Evolutionary conservation across 1,284 basidiomycete genomes (phyloP).

Genomic region (Heterobasidion parviporum): DNA sequence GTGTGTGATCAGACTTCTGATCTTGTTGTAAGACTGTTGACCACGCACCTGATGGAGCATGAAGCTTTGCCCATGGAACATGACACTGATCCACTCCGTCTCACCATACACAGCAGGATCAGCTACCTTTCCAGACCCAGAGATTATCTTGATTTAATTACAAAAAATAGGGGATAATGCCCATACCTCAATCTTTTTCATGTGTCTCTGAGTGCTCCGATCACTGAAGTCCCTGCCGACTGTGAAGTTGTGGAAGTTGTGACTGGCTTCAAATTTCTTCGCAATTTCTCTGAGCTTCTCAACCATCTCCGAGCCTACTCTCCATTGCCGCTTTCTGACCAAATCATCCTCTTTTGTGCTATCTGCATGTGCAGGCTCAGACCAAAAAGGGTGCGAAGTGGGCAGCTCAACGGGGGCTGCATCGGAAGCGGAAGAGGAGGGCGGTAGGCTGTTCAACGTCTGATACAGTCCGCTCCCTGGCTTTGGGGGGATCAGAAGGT

Average conservation of each 20-base stretch:
- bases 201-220: constrained; percentile 72
- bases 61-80: constrained; percentile 96
- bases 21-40: neutral
- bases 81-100: constrained; percentile 92
- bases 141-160: neutral
- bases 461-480: constrained; percentile 60
- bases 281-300: constrained; percentile 49
- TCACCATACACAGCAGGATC: constrained; percentile 82
- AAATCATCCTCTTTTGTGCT: constrained; percentile 45
- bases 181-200: constrained; percentile 77
- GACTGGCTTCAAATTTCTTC: constrained; percentile 69
- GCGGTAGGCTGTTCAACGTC: constrained; percentile 26
- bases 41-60: constrained; percentile 88
- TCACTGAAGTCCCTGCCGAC: constrained; percentile 83
- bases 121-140: constrained; percentile 39
- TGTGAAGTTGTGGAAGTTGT: constrained; percentile 98
- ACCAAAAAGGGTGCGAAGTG: constrained; percentile 41
- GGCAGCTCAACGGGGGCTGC: neutral
- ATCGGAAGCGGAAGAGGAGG: constrained; percentile 8
- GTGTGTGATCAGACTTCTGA: neutral
- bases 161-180: constrained; percentile 3
- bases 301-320: constrained; percentile 48
- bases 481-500: constrained; percentile 88
- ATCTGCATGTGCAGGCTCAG: constrained; percentile 23
- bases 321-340: constrained; percentile 58